Base-by-base conservation (phyloP, 2,329 filamentous ascomycete species). In the Claviceps purpurea region DNA sequence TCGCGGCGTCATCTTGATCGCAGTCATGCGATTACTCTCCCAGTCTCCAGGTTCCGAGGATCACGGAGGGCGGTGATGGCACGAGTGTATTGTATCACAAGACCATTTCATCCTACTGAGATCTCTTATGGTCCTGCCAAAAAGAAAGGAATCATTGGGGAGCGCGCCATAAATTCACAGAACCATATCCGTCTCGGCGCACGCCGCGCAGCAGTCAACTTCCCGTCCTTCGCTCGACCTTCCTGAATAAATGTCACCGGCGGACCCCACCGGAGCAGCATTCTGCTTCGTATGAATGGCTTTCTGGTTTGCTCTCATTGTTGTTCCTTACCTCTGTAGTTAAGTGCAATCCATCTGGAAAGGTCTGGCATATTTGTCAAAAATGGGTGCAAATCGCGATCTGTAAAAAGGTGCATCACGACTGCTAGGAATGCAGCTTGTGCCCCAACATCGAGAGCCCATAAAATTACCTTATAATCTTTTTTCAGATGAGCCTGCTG, bases 201-300 rank as follows among this genome's bases (percentile, higher is more conserved):
- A 22, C 22, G 22, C 22, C 22, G 22, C 22, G 61, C 63, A 26
- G 64, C 63, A 2, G 53, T 57, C 38, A 34, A 24, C 7, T 43
- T 37, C 6, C 64, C 62, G 52, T 65, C 53, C 64, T 65, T 2
- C 64, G 65, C 53, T 71, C 71, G 0, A 56, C 62, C 50, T 64
- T 64, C 2, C 70, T 47, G 54, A 72, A 71, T 52, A 70, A 68
- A 55, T 72, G 72, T 7, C 10, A 34, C 10, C 30, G 3, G 4
- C 30, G 30, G 4, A 66, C 66, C 16, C 58, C 3, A 66, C 55
- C 2, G 67, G 68, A 44, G 60, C 56, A 52, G 60, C 55, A 18
- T 48, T 42, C 44, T 63, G 54, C n/a, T 59, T 64, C 10, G 65
- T 66, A 18, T 68, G 67, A 24, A 68, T 56, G 39, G 70, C n/a